Percentiles rank a stretch among this genome's conserved stretches.
Evolutionary conservation across 352 stramenopile genomes (phyloP).

Genomic region (Phytophthora ramorum): DNA sequence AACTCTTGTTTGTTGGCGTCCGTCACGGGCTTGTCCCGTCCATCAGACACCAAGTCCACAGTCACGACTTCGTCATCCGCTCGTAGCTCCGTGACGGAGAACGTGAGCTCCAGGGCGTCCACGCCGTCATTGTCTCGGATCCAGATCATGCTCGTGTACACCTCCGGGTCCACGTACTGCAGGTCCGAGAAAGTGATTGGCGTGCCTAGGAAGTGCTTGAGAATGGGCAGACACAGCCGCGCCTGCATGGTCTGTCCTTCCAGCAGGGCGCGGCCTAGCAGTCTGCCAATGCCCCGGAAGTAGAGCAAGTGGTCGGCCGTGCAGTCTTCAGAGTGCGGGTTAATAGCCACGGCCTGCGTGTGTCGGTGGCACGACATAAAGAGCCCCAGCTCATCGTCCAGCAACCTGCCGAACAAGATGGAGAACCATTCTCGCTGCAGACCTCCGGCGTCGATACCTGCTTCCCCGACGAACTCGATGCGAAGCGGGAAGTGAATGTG

Average conservation of each 20-base stretch:
- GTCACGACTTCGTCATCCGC: slow-evolving; percentile 62
- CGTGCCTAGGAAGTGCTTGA: slow-evolving; percentile 84
- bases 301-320: slow-evolving; percentile 89
- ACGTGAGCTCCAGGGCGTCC: slow-evolving; percentile 75
- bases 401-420: slow-evolving; percentile 74
- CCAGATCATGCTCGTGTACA: slow-evolving; percentile 83
- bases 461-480: slow-evolving; percentile 88
- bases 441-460: slow-evolving; percentile 78
- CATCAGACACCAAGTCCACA: slow-evolving; percentile 66
- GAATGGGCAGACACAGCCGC: slow-evolving; percentile 72
- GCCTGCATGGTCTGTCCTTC: slow-evolving; percentile 82
- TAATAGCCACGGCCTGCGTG: slow-evolving; percentile 77
- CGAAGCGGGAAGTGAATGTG: slow-evolving; percentile 83
- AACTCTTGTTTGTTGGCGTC: slow-evolving; percentile 97
- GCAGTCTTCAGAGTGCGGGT: slow-evolving; percentile 77
- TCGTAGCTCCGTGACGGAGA: slow-evolving; percentile 74
- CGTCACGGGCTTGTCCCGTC: slow-evolving; percentile 84
- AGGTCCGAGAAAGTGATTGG: slow-evolving; percentile 86
- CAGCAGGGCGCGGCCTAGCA: slow-evolving; percentile 73
- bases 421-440: slow-evolving; percentile 86
- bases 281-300: slow-evolving; percentile 75
- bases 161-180: slow-evolving; percentile 79
- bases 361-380: slow-evolving; percentile 82
- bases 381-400: slow-evolving; percentile 71
- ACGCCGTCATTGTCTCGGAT: slow-evolving; percentile 74